These are phyloP conservation scores for Malus sieversii DNA, from an alignment of 306 rosid genomes.

Conservation along the genomic window DNA sequence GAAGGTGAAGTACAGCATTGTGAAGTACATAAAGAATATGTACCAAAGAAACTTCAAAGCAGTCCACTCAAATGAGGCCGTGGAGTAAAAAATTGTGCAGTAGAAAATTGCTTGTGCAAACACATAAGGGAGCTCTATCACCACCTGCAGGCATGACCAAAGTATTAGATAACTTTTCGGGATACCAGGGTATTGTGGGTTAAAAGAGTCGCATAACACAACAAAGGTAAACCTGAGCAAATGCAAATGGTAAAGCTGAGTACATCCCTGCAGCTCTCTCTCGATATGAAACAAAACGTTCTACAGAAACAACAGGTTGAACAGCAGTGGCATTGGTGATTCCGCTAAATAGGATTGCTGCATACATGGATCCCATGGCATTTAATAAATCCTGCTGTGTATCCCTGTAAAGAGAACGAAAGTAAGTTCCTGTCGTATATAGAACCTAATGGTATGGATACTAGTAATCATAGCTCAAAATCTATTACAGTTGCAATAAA, in stretches of 20 bases:
- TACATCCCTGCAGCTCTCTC: constrained; percentile 98
- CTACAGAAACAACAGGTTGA: constrained; percentile 93
- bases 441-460: not conserved
- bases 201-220: not conserved
- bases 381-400: constrained; percentile 80
- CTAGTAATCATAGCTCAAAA: not conserved
- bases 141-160: constrained; percentile 49
- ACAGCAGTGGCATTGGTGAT: constrained; percentile 87
- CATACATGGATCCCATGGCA: constrained; percentile 96
- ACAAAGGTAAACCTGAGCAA: constrained; percentile 73
- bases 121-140: constrained; percentile 89
- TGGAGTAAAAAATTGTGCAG: constrained; percentile 78
- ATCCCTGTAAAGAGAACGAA: constrained; percentile 38
- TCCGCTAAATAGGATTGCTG: constrained; percentile 81
- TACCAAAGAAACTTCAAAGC: constrained; percentile 74
- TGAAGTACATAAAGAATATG: constrained; percentile 84
- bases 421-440: not conserved
- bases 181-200: constrained; percentile 3
- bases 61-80: constrained; percentile 82
- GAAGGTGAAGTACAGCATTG: constrained; percentile 94
- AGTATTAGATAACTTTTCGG: constrained; percentile 16
- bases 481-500: not conserved
- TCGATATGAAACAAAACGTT: constrained; percentile 90
- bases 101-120: constrained; percentile 74
- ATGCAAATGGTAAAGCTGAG: constrained; percentile 87